Evolutionary conservation across 805 yeast species (phyloP).

Genomic region (Candida insectalens): DNA sequence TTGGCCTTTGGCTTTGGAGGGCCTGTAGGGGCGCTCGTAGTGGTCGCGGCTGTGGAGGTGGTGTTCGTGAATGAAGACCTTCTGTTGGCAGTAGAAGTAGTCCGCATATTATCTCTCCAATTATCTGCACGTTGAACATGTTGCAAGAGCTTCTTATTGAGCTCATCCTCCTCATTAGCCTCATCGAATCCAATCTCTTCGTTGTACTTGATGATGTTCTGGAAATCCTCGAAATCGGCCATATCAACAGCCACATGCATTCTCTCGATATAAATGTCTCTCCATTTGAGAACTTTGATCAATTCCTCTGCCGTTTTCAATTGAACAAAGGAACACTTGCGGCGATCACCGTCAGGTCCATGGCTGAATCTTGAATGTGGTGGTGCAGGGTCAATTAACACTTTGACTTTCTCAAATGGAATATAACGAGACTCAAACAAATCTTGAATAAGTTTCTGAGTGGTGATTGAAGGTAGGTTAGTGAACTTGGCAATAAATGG

Average conservation of each 20-base stretch:
- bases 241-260: constrained; percentile 23
- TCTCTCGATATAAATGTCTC: constrained; percentile 36
- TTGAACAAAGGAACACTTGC: constrained; percentile 58
- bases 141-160: constrained; percentile 3
- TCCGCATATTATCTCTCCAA: constrained; percentile 1
- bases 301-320: constrained; percentile 40
- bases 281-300: constrained; percentile 53
- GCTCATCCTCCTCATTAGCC: constrained; percentile 2
- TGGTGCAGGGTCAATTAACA: constrained; percentile 31
- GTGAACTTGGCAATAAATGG: constrained; percentile 60
- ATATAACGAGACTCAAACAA: constrained; percentile 56
- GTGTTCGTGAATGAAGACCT: background rate
- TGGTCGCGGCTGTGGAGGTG: background rate
- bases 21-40: background rate
- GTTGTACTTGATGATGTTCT: constrained; percentile 22
- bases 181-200: constrained; percentile 19
- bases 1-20: constrained; percentile 33
- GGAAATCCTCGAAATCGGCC: constrained; percentile 31
- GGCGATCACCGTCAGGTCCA: constrained; percentile 21
- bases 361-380: constrained; percentile 18
- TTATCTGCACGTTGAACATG: background rate
- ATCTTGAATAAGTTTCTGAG: constrained; percentile 43
- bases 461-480: constrained; percentile 47
- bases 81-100: background rate
- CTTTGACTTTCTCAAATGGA: constrained; percentile 45